A percentile compares a stretch with the other conserved stretches of the same genome.
Conservation (phyloP, 352 stramenopile species). For the Pythium aquatile region DNA sequence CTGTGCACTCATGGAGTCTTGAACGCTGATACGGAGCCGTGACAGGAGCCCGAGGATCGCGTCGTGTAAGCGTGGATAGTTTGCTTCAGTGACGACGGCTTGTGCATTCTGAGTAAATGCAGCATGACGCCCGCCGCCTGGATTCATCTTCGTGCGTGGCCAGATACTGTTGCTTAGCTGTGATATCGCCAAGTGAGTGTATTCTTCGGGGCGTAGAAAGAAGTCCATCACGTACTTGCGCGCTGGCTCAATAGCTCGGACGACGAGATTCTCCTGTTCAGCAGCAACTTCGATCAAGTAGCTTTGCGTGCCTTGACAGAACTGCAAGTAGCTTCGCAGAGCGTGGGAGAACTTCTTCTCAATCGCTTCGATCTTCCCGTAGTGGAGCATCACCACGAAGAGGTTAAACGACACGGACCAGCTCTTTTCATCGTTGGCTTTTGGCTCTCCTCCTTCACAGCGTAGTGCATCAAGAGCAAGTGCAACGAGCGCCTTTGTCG, state of each 20-base stretch:
- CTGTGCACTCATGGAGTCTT: slow-evolving; percentile 22
- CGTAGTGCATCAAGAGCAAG: slow-evolving; percentile 48
- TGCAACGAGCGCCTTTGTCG: slow-evolving; percentile 40
- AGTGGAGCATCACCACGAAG: slow-evolving; percentile 45
- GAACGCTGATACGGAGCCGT: slow-evolving; percentile 32
- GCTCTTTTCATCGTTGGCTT: slow-evolving; percentile 26
- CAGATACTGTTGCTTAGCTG: slow-evolving; percentile 23
- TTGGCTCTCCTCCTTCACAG: slow-evolving; percentile 21
- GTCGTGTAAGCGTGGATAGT: slow-evolving; percentile 35
- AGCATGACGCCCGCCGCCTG: slow-evolving; percentile 7
- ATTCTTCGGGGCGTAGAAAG: slow-evolving; percentile 49
- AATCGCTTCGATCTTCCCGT: slow-evolving; percentile 47
- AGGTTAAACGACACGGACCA: slow-evolving; percentile 40
- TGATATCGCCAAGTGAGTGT: slow-evolving; percentile 19
- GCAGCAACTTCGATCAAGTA: slow-evolving; percentile 47
- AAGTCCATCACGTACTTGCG: slow-evolving; percentile 62
- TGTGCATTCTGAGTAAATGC: slow-evolving; percentile 28
- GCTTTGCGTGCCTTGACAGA: slow-evolving; percentile 41
- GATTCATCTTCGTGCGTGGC: slow-evolving; percentile 1
- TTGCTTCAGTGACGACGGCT: slow-evolving; percentile 40
- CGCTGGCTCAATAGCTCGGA: slow-evolving; percentile 51
- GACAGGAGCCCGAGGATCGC: slow-evolving; percentile 35
- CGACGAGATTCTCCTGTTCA: slow-evolving; percentile 30
- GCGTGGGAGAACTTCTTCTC: slow-evolving; percentile 50
- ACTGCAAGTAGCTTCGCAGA: slow-evolving; percentile 35